Base-by-base conservation (phyloP, 345 rosid genomes). In the Aegle marmelos region DNA sequence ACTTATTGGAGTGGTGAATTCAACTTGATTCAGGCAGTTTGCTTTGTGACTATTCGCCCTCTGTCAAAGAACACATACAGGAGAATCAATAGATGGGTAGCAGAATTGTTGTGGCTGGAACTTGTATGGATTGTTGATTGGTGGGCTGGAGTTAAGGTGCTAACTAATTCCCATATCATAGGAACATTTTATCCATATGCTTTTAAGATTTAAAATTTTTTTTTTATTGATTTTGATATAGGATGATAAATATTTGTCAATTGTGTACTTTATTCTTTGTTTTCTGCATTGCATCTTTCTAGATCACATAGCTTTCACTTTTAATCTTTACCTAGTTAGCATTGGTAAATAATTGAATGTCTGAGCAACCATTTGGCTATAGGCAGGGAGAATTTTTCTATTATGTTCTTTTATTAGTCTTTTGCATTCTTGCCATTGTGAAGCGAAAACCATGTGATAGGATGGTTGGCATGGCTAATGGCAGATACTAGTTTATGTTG, bases 71-170 rank as follows among this genome's bases (percentile, higher is more conserved):
- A 68, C 79, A 72, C 85, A 9, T 90, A 91, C 78, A 87, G 98
- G 77, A 91, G 89, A 82, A 87, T 90, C 82, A 92, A 91, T 83
- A 90, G 90, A 76, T 77, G 85, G 63, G 81, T 90, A 66, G 95
- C 97, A 14, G 99, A 96, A 79, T 79, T 93, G 81, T 83, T 96
- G 83, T 94, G 98, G 99, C 68, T 96, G 82, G 92, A 94, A 83
- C 94, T 94, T 68, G 87, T 94, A n/a, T 92, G 98, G 99, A 82
- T 96, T 0, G 84, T 90, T 68, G 99, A 96, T 84, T 96, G 99
- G 99, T 96, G 98, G 95, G 99, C 97, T 5, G 90, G 89, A 69
- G 89, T 95, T 11, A 90, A 95, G 98, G 98, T 93, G 80, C 31
- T 41, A 68, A 48, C 39, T 34, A 63, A 53, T 62, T 59, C 76